Percentiles rank a stretch among this genome's conserved stretches.
Conservation (phyloP, 805 yeast genomes). For the Monosporozyma yasuniensis region DNA sequence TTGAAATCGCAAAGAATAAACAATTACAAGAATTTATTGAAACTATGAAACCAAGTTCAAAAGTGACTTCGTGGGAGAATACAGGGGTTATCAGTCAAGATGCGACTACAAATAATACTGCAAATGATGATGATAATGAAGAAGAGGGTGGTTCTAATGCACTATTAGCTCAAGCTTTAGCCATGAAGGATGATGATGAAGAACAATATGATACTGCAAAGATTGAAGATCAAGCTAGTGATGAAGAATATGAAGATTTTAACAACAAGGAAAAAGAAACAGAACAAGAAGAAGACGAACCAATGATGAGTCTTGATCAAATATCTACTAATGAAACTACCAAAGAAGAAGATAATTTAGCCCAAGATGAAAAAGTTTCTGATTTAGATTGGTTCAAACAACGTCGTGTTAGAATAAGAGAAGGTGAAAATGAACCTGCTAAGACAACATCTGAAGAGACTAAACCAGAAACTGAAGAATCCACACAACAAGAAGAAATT, state of each 20-base stretch:
- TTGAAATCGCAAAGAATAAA: constrained; percentile 54
- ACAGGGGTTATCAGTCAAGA: constrained; percentile 2
- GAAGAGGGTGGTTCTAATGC: constrained; percentile 32
- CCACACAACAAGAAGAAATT: constrained; percentile 2
- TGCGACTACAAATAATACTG: constrained; percentile 8
- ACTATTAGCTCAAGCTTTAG: constrained; percentile 34
- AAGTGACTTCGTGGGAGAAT: constrained; percentile 64
- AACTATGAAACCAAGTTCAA: constrained; percentile 68
- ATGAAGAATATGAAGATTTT: constrained; percentile 37
- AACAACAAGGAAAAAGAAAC: constrained; percentile 18
- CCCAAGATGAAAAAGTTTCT: constrained; percentile 45
- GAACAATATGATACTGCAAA: constrained; percentile 18
- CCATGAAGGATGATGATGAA: constrained; percentile 28
- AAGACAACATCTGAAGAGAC: constrained; percentile 5
- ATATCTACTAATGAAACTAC: constrained; percentile 9
- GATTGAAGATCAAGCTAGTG: constrained; percentile 33
- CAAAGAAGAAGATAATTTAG: constrained; percentile 27
- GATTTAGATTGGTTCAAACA: constrained; percentile 84
- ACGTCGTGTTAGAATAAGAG: constrained; percentile 64
- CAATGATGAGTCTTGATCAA: constrained; percentile 39
- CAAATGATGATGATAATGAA: constrained; percentile 22
- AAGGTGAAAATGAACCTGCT: constrained; percentile 28
- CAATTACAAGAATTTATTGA: constrained; percentile 73
- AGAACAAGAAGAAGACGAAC: constrained; percentile 38
- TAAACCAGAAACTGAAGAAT: constrained; percentile 4